Evolutionary conservation across 306 rosid species (phyloP).

Genomic region (Casuarina equisetifolia): DNA sequence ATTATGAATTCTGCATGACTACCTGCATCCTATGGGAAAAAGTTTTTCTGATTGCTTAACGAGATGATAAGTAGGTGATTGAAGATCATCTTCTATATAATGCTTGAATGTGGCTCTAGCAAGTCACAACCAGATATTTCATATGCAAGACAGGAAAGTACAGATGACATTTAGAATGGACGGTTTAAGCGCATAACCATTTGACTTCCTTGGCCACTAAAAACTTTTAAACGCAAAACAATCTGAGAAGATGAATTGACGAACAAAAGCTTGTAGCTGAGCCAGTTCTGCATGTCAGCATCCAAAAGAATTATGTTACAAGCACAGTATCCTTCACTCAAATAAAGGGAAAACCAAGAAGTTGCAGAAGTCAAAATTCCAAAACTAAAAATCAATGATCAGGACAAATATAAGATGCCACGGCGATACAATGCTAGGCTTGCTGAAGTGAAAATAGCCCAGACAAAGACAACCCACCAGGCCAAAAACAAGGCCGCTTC

Average conservation of each 20-base stretch:
- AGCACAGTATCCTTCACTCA: slow-evolving; percentile 33
- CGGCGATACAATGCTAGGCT: slow-evolving; percentile 63
- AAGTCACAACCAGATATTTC: neutral
- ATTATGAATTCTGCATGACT: neutral
- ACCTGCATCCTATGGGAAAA: neutral
- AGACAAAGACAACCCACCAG: slow-evolving; percentile 82
- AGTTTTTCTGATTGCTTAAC: neutral
- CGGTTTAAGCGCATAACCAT: neutral
- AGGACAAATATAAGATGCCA: slow-evolving; percentile 67
- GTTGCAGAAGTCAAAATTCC: slow-evolving; percentile 15
- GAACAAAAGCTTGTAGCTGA: neutral
- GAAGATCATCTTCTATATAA: neutral
- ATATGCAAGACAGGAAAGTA: neutral
- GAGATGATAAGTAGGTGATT: neutral
- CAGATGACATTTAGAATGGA: neutral
- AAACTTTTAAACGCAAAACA: neutral
- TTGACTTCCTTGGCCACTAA: slow-evolving; percentile 4
- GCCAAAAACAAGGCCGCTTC: slow-evolving; percentile 71
- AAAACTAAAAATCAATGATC: slow-evolving; percentile 34
- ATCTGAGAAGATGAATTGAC: neutral
- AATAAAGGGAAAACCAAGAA: slow-evolving; percentile 27
- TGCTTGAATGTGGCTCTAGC: neutral
- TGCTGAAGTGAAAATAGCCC: slow-evolving; percentile 57
- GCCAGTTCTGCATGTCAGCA: neutral
- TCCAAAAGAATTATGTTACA: slow-evolving; percentile 29